Percentiles rank a stretch among this genome's conserved stretches.
These are phyloP conservation scores for Cyclospora cayetanensis DNA, from an alignment of 169 alveolate genomes.

Conservation along the genomic window DNA sequence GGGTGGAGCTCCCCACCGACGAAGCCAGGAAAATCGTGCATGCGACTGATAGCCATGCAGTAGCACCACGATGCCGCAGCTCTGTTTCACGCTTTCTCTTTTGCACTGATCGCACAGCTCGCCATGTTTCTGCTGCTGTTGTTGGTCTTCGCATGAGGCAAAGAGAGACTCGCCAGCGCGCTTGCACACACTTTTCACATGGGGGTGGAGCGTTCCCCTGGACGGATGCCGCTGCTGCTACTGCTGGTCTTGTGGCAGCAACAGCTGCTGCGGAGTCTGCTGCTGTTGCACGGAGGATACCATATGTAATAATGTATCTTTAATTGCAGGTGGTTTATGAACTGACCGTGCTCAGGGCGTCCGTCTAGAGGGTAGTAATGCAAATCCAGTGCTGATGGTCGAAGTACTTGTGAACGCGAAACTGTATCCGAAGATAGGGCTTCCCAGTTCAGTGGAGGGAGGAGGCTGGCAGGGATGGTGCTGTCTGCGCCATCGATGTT, in stretches of 20 bases:
- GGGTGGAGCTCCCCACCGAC: neutral
- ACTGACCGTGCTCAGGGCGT: conserved; percentile 29
- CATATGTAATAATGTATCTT: neutral
- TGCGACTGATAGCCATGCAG: conserved; percentile 51
- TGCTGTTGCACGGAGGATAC: neutral
- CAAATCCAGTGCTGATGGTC: neutral
- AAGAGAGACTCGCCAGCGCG: too few species aligned
- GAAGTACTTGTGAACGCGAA: neutral
- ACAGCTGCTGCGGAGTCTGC: neutral
- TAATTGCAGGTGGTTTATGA: neutral
- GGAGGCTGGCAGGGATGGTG: neutral
- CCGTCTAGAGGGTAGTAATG: neutral
- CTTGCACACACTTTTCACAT: too few species aligned
- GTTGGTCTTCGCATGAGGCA: too few species aligned
- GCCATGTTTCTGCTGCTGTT: neutral
- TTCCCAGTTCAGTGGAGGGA: neutral
- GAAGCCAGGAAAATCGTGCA: conserved; percentile 24
- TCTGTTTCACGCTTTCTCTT: neutral
- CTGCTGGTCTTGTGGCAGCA: neutral
- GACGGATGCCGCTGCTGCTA: neutral
- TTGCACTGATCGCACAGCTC: neutral
- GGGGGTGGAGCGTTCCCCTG: too few species aligned
- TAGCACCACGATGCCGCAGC: conserved; percentile 6
- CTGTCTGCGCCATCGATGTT: neutral
- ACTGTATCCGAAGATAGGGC: neutral